Evolutionary conservation across 768 basidiomycete genomes (phyloP).

Genomic region (Sporobolomyces pararoseus): DNA sequence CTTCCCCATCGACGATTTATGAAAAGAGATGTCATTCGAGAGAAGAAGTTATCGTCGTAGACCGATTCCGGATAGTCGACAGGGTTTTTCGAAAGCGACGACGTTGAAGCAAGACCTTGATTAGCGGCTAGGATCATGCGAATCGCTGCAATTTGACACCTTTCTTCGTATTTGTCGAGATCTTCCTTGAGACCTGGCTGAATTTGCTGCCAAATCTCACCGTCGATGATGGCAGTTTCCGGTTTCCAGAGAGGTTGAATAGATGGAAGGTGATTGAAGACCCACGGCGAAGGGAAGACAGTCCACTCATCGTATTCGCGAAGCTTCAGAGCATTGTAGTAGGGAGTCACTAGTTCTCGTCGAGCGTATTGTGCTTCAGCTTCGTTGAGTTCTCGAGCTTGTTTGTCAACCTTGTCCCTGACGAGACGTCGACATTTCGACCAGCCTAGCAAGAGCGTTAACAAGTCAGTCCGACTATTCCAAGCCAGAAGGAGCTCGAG

Average conservation of each 20-base stretch:
- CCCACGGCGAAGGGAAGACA: neutral
- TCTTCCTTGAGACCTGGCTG: neutral
- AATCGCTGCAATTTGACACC: neutral
- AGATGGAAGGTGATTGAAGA: neutral
- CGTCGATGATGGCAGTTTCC: neutral
- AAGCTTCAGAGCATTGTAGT: neutral
- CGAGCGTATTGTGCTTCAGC: neutral
- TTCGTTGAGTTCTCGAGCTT: neutral
- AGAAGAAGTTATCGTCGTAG: neutral
- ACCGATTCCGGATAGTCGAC: neutral
- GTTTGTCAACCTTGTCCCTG: neutral
- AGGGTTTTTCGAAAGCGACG: neutral
- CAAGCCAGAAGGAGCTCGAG: neutral
- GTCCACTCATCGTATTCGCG: neutral
- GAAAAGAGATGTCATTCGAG: neutral
- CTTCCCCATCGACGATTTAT: too few relatives aligned
- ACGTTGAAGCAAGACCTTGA: neutral
- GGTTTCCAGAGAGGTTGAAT: neutral
- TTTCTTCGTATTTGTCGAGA: neutral
- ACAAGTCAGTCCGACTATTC: neutral
- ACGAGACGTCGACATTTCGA: neutral
- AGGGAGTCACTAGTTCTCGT: neutral
- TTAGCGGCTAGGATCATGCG: neutral
- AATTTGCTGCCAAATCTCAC: neutral
- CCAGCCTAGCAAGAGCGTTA: neutral